phyloP scores from a whole-genome alignment of 495 filamentous ascomycete genomes.

The Astrocystis sublimbata region DNA sequence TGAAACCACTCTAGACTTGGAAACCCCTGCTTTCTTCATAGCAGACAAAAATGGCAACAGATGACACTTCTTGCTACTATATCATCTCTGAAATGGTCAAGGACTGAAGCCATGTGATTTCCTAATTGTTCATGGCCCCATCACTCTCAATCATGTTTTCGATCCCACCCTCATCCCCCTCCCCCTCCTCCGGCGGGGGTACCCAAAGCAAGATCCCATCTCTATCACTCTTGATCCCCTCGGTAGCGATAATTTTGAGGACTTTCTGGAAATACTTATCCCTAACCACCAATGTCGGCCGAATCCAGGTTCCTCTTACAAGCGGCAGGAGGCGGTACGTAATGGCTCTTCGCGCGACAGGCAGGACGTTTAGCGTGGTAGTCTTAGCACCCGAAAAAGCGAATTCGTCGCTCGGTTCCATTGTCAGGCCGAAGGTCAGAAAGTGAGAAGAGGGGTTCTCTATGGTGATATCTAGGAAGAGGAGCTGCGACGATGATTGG shows the following conservation, averaged over 20 bases:
- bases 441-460: slow-evolving; percentile 96
- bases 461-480: slow-evolving; percentile 63
- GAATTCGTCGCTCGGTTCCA: slow-evolving; percentile 92
- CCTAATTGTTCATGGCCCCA: too few species aligned
- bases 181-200: slow-evolving; percentile 43
- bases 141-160: too few species aligned
- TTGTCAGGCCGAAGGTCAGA: slow-evolving; percentile 83
- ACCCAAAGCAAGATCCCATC: slow-evolving; percentile 72
- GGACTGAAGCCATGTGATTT: too few species aligned
- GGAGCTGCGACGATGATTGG: slow-evolving; percentile 30
- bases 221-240: slow-evolving; percentile 73
- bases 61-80: too few species aligned
- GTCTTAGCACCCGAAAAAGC: slow-evolving; percentile 90
- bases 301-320: slow-evolving; percentile 66
- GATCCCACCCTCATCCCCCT: slow-evolving; percentile 19
- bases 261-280: slow-evolving; percentile 91
- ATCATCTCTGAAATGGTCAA: too few species aligned
- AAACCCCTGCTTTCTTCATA: too few species aligned
- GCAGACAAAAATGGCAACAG: too few species aligned
- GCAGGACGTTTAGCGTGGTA: slow-evolving; percentile 72
- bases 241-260: slow-evolving; percentile 67
- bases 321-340: slow-evolving; percentile 68
- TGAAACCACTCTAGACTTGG: too few species aligned
- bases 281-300: slow-evolving; percentile 68
- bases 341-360: slow-evolving; percentile 69